Evolutionary conservation across 164 flowering plant species (phyloP).

Genomic region (Nelumbo lutea): DNA sequence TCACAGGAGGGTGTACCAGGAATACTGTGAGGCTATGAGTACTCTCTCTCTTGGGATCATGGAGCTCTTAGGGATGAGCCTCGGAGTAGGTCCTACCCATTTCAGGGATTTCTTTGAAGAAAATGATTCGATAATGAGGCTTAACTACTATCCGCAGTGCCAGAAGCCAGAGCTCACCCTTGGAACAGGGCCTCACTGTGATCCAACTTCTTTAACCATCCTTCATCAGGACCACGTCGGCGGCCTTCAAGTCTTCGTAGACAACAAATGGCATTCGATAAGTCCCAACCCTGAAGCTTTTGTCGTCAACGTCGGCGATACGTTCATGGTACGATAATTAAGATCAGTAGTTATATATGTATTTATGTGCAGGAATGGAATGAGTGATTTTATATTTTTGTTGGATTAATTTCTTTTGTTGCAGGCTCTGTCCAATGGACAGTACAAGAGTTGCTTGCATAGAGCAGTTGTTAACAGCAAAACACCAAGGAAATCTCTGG

Average conservation of each 20-base stretch:
- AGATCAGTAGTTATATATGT: not conserved
- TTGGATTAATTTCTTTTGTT: not conserved
- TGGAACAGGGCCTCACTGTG: constrained; percentile 82
- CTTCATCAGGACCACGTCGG: constrained; percentile 71
- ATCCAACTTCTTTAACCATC: constrained; percentile 66
- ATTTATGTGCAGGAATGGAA: not conserved
- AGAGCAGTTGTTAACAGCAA: constrained; percentile 66
- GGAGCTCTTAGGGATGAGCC: constrained; percentile 67
- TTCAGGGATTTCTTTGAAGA: constrained; percentile 53
- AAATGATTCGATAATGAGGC: constrained; percentile 61
- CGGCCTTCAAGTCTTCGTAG: constrained; percentile 61
- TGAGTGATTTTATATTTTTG: not conserved
- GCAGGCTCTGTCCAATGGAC: constrained; percentile 66
- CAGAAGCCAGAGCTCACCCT: constrained; percentile 54
- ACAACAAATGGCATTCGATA: constrained; percentile 53
- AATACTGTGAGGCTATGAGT: constrained; percentile 61
- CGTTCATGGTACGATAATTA: constrained; percentile 50
- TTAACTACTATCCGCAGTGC: constrained; percentile 72
- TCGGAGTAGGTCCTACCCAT: constrained; percentile 38
- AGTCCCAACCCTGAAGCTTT: constrained; percentile 50
- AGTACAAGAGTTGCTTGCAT: constrained; percentile 73
- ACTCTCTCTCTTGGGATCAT: constrained; percentile 42
- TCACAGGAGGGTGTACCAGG: constrained; percentile 48
- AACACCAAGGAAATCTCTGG: constrained; percentile 50
- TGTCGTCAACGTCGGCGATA: constrained; percentile 76